Conservation (phyloP, 2,329 filamentous ascomycete species). For the Paraphaeosphaeria sporulosa region DNA sequence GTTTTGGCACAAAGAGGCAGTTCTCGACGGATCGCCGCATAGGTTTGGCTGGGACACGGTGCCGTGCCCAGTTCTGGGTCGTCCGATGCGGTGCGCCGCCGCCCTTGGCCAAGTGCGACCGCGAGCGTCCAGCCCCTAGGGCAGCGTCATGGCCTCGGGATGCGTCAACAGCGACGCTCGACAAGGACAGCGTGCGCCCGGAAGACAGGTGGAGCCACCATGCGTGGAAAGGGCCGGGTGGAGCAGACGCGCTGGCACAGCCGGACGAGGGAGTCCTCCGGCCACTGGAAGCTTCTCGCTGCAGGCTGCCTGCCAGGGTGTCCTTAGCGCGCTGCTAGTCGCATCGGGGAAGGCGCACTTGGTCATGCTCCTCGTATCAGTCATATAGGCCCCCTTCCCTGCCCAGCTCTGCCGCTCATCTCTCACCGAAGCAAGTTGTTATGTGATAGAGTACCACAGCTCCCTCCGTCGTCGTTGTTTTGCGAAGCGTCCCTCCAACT, state of each 20-base stretch:
- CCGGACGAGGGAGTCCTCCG: no score
- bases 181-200: neutral
- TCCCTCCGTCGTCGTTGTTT: conserved; percentile 31
- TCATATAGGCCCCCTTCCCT: conserved; percentile 13
- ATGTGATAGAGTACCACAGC: conserved; percentile 29
- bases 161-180: neutral
- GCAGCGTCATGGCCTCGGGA: neutral
- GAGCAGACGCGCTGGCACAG: no score
- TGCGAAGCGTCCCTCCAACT: conserved; percentile 30
- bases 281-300: neutral
- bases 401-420: conserved; percentile 8
- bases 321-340: neutral
- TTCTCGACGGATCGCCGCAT: neutral
- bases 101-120: conserved; percentile 1
- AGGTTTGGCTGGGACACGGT: neutral
- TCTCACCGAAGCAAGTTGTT: conserved; percentile 20
- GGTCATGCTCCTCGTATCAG: conserved; percentile 4
- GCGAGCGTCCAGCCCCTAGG: neutral
- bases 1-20: neutral
- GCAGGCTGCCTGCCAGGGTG: no score
- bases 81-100: neutral
- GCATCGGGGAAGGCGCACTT: neutral
- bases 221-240: neutral
- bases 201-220: neutral
- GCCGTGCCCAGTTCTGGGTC: neutral